Conservation (phyloP, 495 filamentous ascomycete species). For the Hypomontagnella submonticulosa region DNA sequence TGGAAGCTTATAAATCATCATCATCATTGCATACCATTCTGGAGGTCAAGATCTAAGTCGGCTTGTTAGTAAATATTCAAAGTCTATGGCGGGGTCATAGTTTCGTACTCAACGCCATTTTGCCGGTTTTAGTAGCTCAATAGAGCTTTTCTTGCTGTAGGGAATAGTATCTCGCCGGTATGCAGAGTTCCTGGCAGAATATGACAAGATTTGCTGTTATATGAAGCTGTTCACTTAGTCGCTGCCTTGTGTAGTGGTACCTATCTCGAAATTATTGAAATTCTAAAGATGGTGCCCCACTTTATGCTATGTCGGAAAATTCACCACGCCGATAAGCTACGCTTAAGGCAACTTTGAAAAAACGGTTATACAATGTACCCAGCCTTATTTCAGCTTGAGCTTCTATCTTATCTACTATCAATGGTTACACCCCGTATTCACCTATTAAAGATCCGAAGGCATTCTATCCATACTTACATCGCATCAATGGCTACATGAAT, state of each 20-base stretch:
- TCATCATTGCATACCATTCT: constrained; percentile 56
- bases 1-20: background rate
- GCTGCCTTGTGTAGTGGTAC: constrained; percentile 24
- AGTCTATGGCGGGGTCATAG: constrained; percentile 38
- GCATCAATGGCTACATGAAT: no score
- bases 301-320: constrained; percentile 36
- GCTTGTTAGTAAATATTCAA: constrained; percentile 46
- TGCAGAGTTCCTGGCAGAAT: background rate
- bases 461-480: no score
- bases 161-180: background rate
- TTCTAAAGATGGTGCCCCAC: constrained; percentile 36
- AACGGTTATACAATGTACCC: background rate
- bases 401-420: constrained; percentile 32
- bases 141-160: constrained; percentile 31
- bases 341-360: no score
- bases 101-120: constrained; percentile 60
- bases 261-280: constrained; percentile 35
- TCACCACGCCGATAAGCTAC: constrained; percentile 27
- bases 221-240: constrained; percentile 28
- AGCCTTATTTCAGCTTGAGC: constrained; percentile 14
- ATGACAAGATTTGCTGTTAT: constrained; percentile 9
- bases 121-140: constrained; percentile 46
- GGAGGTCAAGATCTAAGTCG: constrained; percentile 59
- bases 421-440: background rate
- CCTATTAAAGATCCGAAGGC: no score